Evolutionary conservation across 2,329 filamentous ascomycete genomes (phyloP).

Genomic region (Phaeomoniella chlamydospora): DNA sequence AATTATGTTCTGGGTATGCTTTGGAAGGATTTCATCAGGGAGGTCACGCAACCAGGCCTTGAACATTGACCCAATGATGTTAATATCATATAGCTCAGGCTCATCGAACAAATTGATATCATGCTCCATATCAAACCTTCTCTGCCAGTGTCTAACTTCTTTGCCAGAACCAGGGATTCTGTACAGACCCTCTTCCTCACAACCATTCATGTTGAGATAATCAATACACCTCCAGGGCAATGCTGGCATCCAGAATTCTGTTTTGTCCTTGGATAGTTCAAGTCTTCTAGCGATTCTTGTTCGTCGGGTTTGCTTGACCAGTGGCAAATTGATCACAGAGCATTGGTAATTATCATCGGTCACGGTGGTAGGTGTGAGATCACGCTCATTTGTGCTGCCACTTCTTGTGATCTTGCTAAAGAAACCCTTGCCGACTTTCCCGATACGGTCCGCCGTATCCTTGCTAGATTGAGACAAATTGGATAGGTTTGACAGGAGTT

Average conservation of each 20-base stretch:
- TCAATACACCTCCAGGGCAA: constrained; percentile 93
- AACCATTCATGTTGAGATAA: constrained; percentile 88
- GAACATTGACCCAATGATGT: constrained; percentile 89
- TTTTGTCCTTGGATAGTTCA: constrained; percentile 82
- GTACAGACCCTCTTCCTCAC: constrained; percentile 86
- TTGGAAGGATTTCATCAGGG: constrained; percentile 88
- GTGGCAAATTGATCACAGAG: constrained; percentile 70
- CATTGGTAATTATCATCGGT: constrained; percentile 75
- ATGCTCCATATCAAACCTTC: constrained; percentile 71
- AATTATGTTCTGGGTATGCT: constrained; percentile 65
- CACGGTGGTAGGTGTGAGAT: no score
- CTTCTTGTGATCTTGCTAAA: constrained; percentile 66
- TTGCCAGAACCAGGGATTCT: constrained; percentile 80
- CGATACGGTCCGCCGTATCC: constrained; percentile 55
- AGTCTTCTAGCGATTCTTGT: constrained; percentile 84
- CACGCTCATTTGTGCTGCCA: constrained; percentile 52
- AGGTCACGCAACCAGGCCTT: constrained; percentile 91
- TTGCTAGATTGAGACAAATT: constrained; percentile 58
- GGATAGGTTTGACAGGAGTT: constrained; percentile 53
- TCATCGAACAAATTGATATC: constrained; percentile 87
- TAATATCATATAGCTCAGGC: constrained; percentile 83
- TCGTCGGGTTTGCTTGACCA: constrained; percentile 78
- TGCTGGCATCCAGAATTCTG: constrained; percentile 97
- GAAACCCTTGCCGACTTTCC: constrained; percentile 65
- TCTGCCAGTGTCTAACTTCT: constrained; percentile 87